Percentiles rank a stretch among this genome's conserved stretches.
Evolutionary conservation across 1,139 yeast species (phyloP).

Genomic region (Kodamaea derodonti): DNA sequence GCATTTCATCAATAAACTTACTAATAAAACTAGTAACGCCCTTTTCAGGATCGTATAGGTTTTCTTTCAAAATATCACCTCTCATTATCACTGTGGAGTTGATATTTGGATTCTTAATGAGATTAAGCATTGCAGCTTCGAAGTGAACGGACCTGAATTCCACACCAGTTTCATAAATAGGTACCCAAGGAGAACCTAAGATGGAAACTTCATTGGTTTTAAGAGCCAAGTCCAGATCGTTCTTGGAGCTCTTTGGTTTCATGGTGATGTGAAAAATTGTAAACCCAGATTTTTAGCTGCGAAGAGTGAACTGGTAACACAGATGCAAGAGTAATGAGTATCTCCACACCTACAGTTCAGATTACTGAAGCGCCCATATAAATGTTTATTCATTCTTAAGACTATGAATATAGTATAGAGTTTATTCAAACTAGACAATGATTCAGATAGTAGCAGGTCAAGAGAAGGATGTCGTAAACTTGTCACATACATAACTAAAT

Average conservation of each 20-base stretch:
- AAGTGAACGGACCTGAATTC: constrained; percentile 53
- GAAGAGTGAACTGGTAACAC: too few relatives aligned
- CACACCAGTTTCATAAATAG: constrained; percentile 45
- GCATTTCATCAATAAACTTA: constrained; percentile 30
- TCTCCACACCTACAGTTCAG: too few relatives aligned
- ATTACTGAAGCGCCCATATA: too few relatives aligned
- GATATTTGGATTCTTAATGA: constrained; percentile 83
- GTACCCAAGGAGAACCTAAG: constrained; percentile 67
- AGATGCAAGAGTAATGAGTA: too few relatives aligned
- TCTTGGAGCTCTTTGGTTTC: constrained; percentile 5
- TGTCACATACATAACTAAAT: too few relatives aligned
- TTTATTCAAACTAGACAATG: too few relatives aligned
- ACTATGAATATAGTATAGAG: too few relatives aligned
- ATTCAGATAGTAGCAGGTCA: too few relatives aligned
- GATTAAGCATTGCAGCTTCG: constrained; percentile 72
- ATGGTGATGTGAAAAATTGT: too few relatives aligned
- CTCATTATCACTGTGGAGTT: constrained; percentile 88
- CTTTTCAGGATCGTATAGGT: constrained; percentile 33
- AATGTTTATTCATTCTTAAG: too few relatives aligned
- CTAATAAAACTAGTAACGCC: constrained; percentile 35
- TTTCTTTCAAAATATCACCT: constrained; percentile 74
- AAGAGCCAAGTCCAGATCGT: constrained; percentile 2
- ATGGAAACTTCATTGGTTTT: constrained; percentile 26
- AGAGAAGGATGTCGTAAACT: too few relatives aligned
- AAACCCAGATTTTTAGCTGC: too few relatives aligned